Conservation (phyloP, 495 filamentous ascomycete genomes). For the Oleoguttula mirabilis region DNA sequence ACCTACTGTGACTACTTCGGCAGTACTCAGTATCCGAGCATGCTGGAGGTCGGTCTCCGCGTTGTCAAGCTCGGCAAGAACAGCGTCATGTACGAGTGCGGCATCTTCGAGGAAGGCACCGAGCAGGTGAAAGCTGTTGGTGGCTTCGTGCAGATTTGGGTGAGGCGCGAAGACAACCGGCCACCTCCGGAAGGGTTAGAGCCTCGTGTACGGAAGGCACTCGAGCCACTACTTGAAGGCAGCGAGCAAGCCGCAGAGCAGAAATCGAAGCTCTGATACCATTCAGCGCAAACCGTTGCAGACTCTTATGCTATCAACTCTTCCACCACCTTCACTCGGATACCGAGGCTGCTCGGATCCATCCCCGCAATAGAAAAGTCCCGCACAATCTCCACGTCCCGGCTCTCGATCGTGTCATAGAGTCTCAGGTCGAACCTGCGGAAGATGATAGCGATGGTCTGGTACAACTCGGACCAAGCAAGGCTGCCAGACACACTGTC, state of each 20-base stretch:
- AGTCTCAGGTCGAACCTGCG: slow-evolving; percentile 32
- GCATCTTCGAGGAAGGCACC: slow-evolving; percentile 60
- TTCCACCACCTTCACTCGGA: too few species aligned
- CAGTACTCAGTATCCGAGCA: slow-evolving; percentile 68
- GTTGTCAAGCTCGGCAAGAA: slow-evolving; percentile 75
- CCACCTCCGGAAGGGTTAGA: slow-evolving; percentile 52
- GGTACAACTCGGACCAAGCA: slow-evolving; percentile 34
- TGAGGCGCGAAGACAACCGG: slow-evolving; percentile 57
- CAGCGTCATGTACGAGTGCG: slow-evolving; percentile 87
- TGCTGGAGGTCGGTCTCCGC: slow-evolving; percentile 67
- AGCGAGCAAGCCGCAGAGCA: slow-evolving; percentile 10
- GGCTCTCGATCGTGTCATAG: slow-evolving; percentile 26
- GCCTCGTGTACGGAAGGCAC: slow-evolving; percentile 34
- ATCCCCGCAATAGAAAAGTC: slow-evolving; percentile 20
- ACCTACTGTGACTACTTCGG: slow-evolving; percentile 76
- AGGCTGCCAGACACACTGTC: too few species aligned
- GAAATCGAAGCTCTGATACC: slow-evolving; percentile 21
- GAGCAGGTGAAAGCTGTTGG: slow-evolving; percentile 71
- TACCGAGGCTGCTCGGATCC: too few species aligned
- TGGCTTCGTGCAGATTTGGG: slow-evolving; percentile 31
- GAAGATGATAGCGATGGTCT: slow-evolving; percentile 30
- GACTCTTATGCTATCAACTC: too few species aligned
- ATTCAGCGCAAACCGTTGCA: too few species aligned
- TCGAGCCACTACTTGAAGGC: slow-evolving; percentile 32
- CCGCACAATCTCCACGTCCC: slow-evolving; percentile 25